Conservation (phyloP, 106 monocot species). For the Chionographis japonica region DNA sequence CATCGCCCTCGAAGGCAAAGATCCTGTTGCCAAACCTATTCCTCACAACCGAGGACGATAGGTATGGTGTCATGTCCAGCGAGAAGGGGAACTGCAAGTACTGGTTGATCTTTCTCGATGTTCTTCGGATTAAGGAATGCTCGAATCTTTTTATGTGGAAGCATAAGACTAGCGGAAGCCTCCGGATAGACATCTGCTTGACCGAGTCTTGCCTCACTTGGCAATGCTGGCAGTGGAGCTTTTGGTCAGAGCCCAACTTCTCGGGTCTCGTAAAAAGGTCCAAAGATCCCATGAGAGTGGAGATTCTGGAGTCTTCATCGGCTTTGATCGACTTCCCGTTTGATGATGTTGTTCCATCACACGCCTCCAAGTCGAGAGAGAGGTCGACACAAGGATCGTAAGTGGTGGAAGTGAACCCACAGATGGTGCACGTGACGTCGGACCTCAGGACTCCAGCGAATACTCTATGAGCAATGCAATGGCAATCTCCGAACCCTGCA, state of each 20-base stretch:
- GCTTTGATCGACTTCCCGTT: constrained; percentile 2
- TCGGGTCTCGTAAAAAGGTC: constrained; percentile 67
- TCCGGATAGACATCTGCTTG: constrained; percentile 66
- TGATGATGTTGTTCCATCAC: background rate
- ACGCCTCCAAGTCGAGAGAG: constrained; percentile 45
- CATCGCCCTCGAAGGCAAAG: constrained; percentile 45
- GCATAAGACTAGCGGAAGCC: constrained; percentile 53
- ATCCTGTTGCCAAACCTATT: constrained; percentile 54
- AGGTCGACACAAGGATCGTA: constrained; percentile 70
- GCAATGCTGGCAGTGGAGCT: constrained; percentile 50
- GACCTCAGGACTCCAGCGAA: constrained; percentile 61
- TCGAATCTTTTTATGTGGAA: constrained; percentile 69
- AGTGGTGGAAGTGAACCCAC: constrained; percentile 73
- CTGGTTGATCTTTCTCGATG: constrained; percentile 45
- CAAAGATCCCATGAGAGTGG: constrained; percentile 46
- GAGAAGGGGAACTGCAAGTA: constrained; percentile 60
- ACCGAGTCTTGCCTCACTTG: constrained; percentile 39
- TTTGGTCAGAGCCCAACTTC: constrained; percentile 62
- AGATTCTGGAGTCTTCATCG: constrained; percentile 6
- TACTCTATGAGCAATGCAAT: constrained; percentile 63
- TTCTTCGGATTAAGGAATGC: constrained; percentile 24
- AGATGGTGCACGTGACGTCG: constrained; percentile 53
- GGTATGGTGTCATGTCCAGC: constrained; percentile 56
- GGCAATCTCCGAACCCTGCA: constrained; percentile 53
- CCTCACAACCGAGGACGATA: constrained; percentile 51